These are phyloP conservation scores for Dysphania ambrosioides DNA, from an alignment of 148 eudicot species.

Conservation along the genomic window DNA sequence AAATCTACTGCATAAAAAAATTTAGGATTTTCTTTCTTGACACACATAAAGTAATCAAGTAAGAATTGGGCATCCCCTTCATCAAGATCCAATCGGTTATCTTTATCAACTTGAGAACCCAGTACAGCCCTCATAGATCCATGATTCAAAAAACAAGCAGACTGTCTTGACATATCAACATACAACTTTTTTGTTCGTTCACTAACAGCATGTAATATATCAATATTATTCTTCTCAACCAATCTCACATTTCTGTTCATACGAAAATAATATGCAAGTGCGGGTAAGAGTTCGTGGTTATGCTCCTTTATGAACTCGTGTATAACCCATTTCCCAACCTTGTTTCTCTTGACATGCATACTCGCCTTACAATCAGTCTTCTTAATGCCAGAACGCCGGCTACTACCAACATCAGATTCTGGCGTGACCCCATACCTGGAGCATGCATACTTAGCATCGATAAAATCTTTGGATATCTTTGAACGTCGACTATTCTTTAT, in stretches of 20 bases:
- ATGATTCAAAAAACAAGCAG: conserved; percentile 30
- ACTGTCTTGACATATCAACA: conserved; percentile 47
- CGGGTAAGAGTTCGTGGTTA: conserved; percentile 63
- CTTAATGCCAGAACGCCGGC: conserved; percentile 37
- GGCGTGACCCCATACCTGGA: conserved; percentile 63
- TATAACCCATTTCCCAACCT: conserved; percentile 56
- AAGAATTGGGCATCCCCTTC: conserved; percentile 51
- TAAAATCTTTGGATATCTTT: conserved; percentile 65
- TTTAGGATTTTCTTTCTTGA: conserved; percentile 41
- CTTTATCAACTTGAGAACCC: conserved; percentile 35
- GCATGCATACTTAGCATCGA: conserved; percentile 79
- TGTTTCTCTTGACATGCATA: conserved; percentile 73
- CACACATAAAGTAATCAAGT: conserved; percentile 46
- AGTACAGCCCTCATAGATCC: conserved; percentile 25
- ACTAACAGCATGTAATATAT: conserved; percentile 41
- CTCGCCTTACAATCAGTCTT: conserved; percentile 81
- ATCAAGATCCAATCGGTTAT: conserved; percentile 41
- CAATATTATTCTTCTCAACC: conserved; percentile 42
- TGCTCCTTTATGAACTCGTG: conserved; percentile 58
- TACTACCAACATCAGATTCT: conserved; percentile 40
- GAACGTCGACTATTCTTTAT: conserved; percentile 70
- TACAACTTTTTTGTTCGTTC: conserved; percentile 47
- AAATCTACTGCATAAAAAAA: conserved; percentile 48
- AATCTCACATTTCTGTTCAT: conserved; percentile 40
- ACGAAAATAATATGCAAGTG: conserved; percentile 48